A percentile compares a stretch with the other conserved stretches of the same genome.
Evolutionary conservation across 1,284 basidiomycete species (phyloP).

Genomic region (Cryptococcus sp.): DNA sequence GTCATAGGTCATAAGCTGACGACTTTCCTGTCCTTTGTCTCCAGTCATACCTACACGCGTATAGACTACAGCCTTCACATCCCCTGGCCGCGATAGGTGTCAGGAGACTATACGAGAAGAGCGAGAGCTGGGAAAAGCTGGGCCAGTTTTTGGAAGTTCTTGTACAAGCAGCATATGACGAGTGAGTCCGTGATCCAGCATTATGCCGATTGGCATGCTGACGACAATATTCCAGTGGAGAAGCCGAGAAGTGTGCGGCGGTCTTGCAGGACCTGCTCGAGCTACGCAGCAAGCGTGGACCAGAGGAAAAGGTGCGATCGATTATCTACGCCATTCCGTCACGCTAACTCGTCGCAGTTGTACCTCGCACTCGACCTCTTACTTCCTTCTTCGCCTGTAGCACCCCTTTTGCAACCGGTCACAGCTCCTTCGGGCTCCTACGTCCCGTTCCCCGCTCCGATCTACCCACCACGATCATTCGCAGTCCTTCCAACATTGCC

Average conservation of each 20-base stretch:
- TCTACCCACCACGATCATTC: constrained; percentile 65
- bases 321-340: constrained; percentile 4
- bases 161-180: constrained; percentile 61
- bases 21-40: constrained; percentile 9
- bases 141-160: constrained; percentile 60
- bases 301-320: constrained; percentile 60
- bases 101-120: constrained; percentile 70
- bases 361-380: constrained; percentile 68
- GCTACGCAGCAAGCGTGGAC: constrained; percentile 64
- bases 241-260: constrained; percentile 77
- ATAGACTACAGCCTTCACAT: constrained; percentile 65
- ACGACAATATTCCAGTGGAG: constrained; percentile 59
- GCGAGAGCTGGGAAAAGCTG: constrained; percentile 65
- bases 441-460: constrained; percentile 42
- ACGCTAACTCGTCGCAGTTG: constrained; percentile 57
- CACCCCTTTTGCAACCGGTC: constrained; percentile 65
- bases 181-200: constrained; percentile 55
- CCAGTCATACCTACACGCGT: constrained; percentile 75
- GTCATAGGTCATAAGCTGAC: neutral
- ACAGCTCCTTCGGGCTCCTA: constrained; percentile 59
- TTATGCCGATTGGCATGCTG: neutral
- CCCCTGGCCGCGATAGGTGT: constrained; percentile 72
- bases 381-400: constrained; percentile 73
- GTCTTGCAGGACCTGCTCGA: constrained; percentile 74
- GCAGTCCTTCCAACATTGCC: constrained; percentile 58